Evolutionary conservation across 345 rosid species (phyloP).

Genomic region (Adansonia digitata): DNA sequence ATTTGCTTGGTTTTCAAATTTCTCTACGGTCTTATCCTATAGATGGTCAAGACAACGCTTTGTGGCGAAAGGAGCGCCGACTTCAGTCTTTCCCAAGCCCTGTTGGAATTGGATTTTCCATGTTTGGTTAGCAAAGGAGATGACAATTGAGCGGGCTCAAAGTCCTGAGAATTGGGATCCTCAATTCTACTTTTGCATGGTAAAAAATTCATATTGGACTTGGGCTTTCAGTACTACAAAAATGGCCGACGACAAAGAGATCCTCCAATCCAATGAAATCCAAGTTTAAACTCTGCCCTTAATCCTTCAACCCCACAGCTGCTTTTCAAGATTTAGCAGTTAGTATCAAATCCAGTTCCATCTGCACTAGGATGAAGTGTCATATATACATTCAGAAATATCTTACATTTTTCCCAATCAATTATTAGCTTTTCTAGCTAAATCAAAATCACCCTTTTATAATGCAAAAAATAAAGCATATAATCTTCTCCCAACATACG

Average conservation of each 20-base stretch:
- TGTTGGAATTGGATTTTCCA: neutral
- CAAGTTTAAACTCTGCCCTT: neutral
- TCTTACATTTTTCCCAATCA: neutral
- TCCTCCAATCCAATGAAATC: too few species aligned
- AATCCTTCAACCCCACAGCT: neutral
- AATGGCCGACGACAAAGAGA: neutral
- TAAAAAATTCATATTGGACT: neutral
- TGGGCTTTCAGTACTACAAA: neutral
- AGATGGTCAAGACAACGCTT: neutral
- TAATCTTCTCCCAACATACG: neutral
- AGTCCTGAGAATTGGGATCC: neutral
- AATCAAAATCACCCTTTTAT: slow-evolving; percentile 1
- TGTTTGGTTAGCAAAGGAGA: too few species aligned
- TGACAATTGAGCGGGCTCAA: too few species aligned
- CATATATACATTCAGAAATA: neutral
- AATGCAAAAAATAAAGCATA: neutral
- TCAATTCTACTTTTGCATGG: neutral
- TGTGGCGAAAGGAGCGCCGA: neutral
- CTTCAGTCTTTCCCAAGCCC: neutral
- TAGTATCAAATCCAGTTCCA: neutral
- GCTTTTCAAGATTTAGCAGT: neutral
- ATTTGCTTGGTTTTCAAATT: neutral
- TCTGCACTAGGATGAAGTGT: neutral
- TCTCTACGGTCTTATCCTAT: neutral
- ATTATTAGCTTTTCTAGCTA: neutral